Percentiles rank a stretch among this genome's conserved stretches.
phyloP scores from a whole-genome alignment of 2,329 filamentous ascomycete species.

The Pseudocercospora vitis region DNA sequence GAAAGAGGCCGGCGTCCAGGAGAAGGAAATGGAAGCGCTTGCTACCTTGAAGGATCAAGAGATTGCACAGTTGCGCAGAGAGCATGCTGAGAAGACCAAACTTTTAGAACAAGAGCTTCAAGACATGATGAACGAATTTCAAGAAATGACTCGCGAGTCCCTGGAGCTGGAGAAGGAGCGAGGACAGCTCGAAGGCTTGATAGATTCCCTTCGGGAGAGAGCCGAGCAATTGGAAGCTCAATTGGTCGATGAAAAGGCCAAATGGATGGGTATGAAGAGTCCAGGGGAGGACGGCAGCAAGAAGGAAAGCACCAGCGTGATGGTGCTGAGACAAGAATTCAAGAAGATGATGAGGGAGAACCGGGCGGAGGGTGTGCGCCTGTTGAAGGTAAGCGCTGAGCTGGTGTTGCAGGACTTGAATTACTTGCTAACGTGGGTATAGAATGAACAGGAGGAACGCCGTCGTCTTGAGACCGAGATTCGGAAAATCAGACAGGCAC shows the following conservation, averaged over 20 bases:
- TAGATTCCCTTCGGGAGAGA: slow-evolving; percentile 64
- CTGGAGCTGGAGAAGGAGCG: slow-evolving; percentile 72
- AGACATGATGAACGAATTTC: slow-evolving; percentile 69
- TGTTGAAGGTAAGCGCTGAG: slow-evolving; percentile 58
- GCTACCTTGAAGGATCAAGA: slow-evolving; percentile 46
- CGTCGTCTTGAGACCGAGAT: slow-evolving; percentile 65
- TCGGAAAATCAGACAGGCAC: slow-evolving; percentile 52
- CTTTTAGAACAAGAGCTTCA: slow-evolving; percentile 64
- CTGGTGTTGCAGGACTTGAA: slow-evolving; percentile 3
- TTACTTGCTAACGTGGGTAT: slow-evolving; percentile 29
- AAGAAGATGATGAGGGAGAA: slow-evolving; percentile 79
- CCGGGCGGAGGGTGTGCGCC: slow-evolving; percentile 63
- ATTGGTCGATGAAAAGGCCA: slow-evolving; percentile 66
- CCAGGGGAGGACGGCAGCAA: slow-evolving; percentile 40
- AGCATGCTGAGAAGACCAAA: slow-evolving; percentile 36
- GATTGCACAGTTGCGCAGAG: slow-evolving; percentile 42
- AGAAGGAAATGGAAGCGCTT: slow-evolving; percentile 46
- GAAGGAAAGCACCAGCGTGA: slow-evolving; percentile 63
- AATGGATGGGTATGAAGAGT: slow-evolving; percentile 62
- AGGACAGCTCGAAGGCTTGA: slow-evolving; percentile 61
- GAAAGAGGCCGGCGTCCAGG: slow-evolving; percentile 64
- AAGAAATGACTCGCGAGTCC: slow-evolving; percentile 66
- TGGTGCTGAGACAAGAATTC: slow-evolving; percentile 71
- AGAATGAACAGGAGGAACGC: slow-evolving; percentile 72
- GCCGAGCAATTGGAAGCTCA: slow-evolving; percentile 64